These are phyloP conservation scores for Apiospora koreana DNA, from an alignment of 2,329 filamentous ascomycete genomes.

Conservation along the genomic window DNA sequence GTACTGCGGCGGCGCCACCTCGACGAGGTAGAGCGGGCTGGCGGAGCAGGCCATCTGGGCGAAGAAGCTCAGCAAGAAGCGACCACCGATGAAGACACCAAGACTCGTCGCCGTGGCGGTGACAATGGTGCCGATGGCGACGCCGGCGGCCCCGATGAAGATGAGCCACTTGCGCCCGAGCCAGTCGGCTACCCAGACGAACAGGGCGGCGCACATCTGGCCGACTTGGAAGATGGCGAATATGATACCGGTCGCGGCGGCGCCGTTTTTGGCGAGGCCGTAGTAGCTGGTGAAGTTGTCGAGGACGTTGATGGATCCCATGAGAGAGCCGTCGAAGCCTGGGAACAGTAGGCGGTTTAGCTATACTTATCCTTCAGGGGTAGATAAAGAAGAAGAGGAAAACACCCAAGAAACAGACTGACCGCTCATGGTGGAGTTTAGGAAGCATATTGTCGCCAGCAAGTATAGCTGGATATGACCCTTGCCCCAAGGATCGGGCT, in stretches of 20 bases:
- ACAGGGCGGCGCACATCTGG: conserved; percentile 43
- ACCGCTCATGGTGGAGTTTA: conserved; percentile 40
- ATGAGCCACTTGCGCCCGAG: conserved; percentile 44
- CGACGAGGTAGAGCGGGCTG: conserved; percentile 60
- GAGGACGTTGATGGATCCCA: conserved; percentile 46
- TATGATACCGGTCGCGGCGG: conserved; percentile 42
- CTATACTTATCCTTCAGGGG: no score
- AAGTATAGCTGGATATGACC: conserved; percentile 33
- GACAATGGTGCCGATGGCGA: conserved; percentile 51
- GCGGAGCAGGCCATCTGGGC: conserved; percentile 57
- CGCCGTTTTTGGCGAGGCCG: conserved; percentile 34
- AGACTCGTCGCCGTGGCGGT: conserved; percentile 46
- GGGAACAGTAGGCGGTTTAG: not conserved
- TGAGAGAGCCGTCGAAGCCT: conserved; percentile 44
- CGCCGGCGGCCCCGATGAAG: conserved; percentile 46
- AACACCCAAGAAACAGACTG: not conserved
- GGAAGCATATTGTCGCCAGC: conserved; percentile 30
- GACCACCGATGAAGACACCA: conserved; percentile 51
- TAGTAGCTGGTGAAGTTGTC: conserved; percentile 44
- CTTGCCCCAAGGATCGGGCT: conserved; percentile 29
- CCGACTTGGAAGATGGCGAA: conserved; percentile 47
- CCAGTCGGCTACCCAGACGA: conserved; percentile 46
- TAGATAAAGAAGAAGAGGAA: not conserved
- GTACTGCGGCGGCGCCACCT: conserved; percentile 60
- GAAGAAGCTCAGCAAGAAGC: conserved; percentile 53